phyloP scores from a whole-genome alignment of 2,329 filamentous ascomycete species.

The Diaporthe australafricana region DNA sequence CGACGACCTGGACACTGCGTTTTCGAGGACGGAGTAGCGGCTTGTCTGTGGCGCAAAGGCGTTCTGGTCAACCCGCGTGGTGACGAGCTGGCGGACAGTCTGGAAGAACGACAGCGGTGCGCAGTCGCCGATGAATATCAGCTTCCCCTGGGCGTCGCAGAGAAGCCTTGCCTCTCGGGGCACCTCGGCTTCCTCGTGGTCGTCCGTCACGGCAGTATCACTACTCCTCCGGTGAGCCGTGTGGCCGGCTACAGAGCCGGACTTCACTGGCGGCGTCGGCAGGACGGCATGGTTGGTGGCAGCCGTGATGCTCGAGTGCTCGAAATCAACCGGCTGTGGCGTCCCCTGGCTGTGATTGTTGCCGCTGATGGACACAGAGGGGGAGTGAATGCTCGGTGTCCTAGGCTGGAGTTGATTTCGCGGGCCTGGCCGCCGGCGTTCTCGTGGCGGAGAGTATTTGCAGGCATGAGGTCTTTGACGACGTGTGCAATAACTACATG shows the following conservation, averaged over 20 bases:
- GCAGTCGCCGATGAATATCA: slow-evolving; percentile 68
- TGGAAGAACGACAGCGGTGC: slow-evolving; percentile 68
- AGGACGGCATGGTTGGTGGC: slow-evolving; percentile 2
- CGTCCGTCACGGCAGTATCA: slow-evolving; percentile 44
- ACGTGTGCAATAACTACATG: slow-evolving; percentile 62
- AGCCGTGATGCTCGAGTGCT: slow-evolving; percentile 28
- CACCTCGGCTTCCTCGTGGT: slow-evolving; percentile 63
- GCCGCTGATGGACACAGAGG: slow-evolving; percentile 23
- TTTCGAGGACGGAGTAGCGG: slow-evolving; percentile 62
- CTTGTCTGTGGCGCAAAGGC: slow-evolving; percentile 64
- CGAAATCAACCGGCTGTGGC: slow-evolving; percentile 11
- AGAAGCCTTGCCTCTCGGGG: slow-evolving; percentile 64
- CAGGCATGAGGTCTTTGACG: slow-evolving; percentile 57
- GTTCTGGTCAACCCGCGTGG: slow-evolving; percentile 57
- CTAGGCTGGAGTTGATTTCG: slow-evolving; percentile 39
- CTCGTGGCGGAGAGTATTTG: slow-evolving; percentile 59
- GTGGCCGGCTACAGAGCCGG: slow-evolving; percentile 1
- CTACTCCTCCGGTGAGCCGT: slow-evolving; percentile 40
- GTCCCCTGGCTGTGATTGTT: slow-evolving; percentile 20
- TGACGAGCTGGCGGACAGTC: slow-evolving; percentile 64
- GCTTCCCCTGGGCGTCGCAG: slow-evolving; percentile 63
- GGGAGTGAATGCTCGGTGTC: slow-evolving; percentile 38
- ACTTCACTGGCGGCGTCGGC: slow-evolving; percentile 1
- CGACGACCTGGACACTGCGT: slow-evolving; percentile 51
- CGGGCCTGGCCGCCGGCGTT: slow-evolving; percentile 45